Evolutionary conservation across 805 yeast genomes (phyloP), one percentile per base, ranked within the genome.

Genomic region (Candida alai): DNA sequence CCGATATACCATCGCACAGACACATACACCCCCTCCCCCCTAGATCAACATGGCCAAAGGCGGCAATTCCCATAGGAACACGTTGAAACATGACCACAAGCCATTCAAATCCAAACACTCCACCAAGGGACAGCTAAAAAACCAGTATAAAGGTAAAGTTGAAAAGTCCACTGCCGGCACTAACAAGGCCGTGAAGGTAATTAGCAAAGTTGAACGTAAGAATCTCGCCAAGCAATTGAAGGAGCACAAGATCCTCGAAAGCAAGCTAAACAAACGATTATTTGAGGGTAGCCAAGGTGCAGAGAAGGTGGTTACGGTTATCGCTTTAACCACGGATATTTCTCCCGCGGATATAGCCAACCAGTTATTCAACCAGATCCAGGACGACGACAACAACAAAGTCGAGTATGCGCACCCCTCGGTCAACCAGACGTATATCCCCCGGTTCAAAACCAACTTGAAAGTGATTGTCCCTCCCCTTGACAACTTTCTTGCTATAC

Each of bases 41-140:
- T 16, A 17, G 14, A 28, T 28, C 29, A 26, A 26, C 6, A 47
- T 47, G 52, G 52, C 47, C 6, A 44, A 41, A 29, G 84, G 84
- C 49, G 63, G 65, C 20, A 84, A 81, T 57, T 76, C 87, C 6
- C 97, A 93, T 56, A 75, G 97, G 55, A 71, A 90, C 9, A 78
- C 95, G 3, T 63, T 85, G 28, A 90, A 87, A 60, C 80, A 80
- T 52, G 79, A 79, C 30, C 95, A 90, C 51, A 93, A 93, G 64
- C 74, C 89, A 7, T 94, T 87, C 72, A 94, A 93, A 56, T 76
- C 95, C 2, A 84, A 80, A 54, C 98, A 93, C 67, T 76, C 96
- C 14, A 76, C 95, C 10, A 93, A 93, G 54, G 84, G 96, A 40
- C 76, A 88, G 22, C 59, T 90, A 50, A 94, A 88, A 54, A 84